A percentile compares a stretch with the other conserved stretches of the same genome.
These are phyloP conservation scores for Cytospora chrysosperma DNA, from an alignment of 2,329 filamentous ascomycete species.

Conservation along the genomic window DNA sequence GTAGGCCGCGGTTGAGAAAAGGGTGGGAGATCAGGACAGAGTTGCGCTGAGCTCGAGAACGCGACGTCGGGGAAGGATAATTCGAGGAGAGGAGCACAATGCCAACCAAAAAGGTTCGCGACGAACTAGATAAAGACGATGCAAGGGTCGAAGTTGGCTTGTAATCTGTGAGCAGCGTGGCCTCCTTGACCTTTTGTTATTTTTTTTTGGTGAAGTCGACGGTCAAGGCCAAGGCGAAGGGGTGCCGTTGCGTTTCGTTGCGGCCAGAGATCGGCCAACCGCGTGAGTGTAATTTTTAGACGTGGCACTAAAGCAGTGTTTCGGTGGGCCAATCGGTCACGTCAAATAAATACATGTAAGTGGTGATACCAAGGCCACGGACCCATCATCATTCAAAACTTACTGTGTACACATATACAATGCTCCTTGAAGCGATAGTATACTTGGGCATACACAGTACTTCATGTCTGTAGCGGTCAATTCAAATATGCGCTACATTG, in stretches of 20 bases:
- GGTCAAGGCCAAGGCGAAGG: slow-evolving; percentile 5
- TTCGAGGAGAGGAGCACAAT: not conserved
- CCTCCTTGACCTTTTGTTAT: slow-evolving; percentile 8
- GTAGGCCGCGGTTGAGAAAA: not conserved
- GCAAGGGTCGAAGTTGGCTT: slow-evolving; percentile 1
- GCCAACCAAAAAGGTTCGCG: not conserved
- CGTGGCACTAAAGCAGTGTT: not conserved
- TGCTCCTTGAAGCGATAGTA: too few relatives aligned
- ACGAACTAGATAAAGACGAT: not conserved
- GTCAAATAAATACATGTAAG: too few relatives aligned
- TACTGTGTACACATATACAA: too few relatives aligned
- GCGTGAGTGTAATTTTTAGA: slow-evolving; percentile 13
- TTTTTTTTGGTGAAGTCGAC: not conserved
- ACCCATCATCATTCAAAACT: not conserved
- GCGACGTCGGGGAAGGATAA: not conserved
- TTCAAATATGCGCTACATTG: not conserved
- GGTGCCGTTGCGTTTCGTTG: not conserved
- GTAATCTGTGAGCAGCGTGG: slow-evolving; percentile 1
- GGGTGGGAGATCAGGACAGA: not conserved
- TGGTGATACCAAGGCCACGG: not conserved
- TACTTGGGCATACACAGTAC: not conserved
- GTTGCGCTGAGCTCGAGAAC: not conserved
- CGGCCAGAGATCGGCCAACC: not conserved
- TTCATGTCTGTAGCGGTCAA: not conserved
- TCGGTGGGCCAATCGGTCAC: not conserved